Evolutionary conservation across 345 rosid genomes (phyloP).

Genomic region (Chamaenerion angustifolium): DNA sequence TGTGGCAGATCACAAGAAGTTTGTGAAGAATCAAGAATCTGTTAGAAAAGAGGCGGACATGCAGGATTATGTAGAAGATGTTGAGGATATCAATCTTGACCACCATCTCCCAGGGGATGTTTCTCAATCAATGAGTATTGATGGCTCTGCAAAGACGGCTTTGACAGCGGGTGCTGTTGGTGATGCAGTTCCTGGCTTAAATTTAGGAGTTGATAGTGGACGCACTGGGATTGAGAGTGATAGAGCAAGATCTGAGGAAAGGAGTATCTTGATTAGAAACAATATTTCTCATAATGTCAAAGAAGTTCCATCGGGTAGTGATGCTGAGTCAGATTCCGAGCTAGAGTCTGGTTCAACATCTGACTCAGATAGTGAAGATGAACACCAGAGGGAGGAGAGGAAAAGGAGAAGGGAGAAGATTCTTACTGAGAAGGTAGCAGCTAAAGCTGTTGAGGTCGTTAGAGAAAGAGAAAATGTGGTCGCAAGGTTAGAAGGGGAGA

Average conservation of each 20-base stretch:
- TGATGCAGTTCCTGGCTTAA: slow-evolving; percentile 19
- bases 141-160: slow-evolving; percentile 11
- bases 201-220: slow-evolving; percentile 20
- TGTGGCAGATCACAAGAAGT: slow-evolving; percentile 22
- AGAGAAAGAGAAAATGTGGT: slow-evolving; percentile 75
- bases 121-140: slow-evolving; percentile 13
- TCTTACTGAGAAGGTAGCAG: slow-evolving; percentile 67
- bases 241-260: slow-evolving; percentile 22
- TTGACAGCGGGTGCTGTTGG: slow-evolving; percentile 15
- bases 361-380: slow-evolving; percentile 53
- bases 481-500: slow-evolving; percentile 91
- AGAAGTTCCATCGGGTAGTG: slow-evolving; percentile 18
- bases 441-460: slow-evolving; percentile 59
- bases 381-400: slow-evolving; percentile 66
- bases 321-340: slow-evolving; percentile 42
- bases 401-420: slow-evolving; percentile 52
- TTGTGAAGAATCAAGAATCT: slow-evolving; percentile 11
- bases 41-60: slow-evolving; percentile 13
- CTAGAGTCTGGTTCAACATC: slow-evolving; percentile 56
- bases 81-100: slow-evolving; percentile 20
- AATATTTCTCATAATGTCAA: slow-evolving; percentile 26
- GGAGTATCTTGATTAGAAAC: slow-evolving; percentile 16
- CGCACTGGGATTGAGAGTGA: slow-evolving; percentile 19
- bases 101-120: slow-evolving; percentile 17
- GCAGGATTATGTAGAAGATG: slow-evolving; percentile 15